Evolutionary conservation across 2,329 filamentous ascomycete genomes (phyloP).

Genomic region (Colletotrichum paranaense): DNA sequence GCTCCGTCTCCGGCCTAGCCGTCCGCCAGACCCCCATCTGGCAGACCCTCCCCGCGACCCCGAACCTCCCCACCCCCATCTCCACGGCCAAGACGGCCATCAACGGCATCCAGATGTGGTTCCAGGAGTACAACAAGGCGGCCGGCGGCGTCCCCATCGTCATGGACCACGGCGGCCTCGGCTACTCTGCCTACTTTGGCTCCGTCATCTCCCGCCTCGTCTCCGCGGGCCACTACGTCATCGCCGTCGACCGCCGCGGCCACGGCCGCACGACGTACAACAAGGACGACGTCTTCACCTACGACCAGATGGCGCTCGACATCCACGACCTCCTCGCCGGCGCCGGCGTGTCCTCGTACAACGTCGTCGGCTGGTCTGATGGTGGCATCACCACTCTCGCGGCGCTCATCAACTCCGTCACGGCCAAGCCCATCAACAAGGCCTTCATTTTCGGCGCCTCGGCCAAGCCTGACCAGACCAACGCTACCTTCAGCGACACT

Average conservation of each 20-base stretch:
- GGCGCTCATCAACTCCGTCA: constrained; percentile 46
- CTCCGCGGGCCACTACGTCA: constrained; percentile 48
- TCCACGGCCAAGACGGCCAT: constrained; percentile 42
- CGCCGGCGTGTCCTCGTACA: constrained; percentile 44
- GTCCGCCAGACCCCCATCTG: constrained; percentile 44
- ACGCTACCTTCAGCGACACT: constrained; percentile 46
- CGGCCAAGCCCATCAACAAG: constrained; percentile 47
- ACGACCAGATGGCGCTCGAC: constrained; percentile 50
- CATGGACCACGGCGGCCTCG: constrained; percentile 53
- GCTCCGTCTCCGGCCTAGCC: constrained; percentile 37
- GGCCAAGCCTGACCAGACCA: constrained; percentile 46
- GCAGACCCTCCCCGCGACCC: constrained; percentile 50
- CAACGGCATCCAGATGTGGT: constrained; percentile 54
- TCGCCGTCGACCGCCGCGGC: constrained; percentile 53
- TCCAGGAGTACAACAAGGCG: constrained; percentile 52
- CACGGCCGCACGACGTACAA: constrained; percentile 54
- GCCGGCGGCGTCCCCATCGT: constrained; percentile 48
- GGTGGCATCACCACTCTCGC: constrained; percentile 51
- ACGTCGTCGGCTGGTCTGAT: constrained; percentile 55
- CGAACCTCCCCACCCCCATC: constrained; percentile 49
- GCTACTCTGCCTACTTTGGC: constrained; percentile 54
- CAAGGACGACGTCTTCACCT: constrained; percentile 50
- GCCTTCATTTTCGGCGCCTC: constrained; percentile 53
- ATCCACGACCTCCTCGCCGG: constrained; percentile 45
- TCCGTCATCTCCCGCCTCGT: constrained; percentile 49